Conservation (phyloP, 148 eudicot species). For the Drosera capensis region DNA sequence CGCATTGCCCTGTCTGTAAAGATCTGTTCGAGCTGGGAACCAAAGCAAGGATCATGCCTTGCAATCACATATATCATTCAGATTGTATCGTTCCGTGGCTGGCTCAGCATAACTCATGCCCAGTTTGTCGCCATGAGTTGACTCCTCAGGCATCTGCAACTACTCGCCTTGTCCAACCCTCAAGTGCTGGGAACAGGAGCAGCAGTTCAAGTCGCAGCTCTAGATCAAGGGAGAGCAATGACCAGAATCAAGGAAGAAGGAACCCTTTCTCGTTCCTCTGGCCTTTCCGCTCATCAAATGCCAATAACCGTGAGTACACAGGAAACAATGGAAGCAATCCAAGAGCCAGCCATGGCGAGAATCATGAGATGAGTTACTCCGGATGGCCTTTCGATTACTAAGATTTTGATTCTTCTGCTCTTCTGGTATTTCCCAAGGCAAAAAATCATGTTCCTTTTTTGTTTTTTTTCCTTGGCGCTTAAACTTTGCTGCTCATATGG, state of each 20-base stretch:
- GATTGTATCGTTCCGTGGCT: constrained; percentile 95
- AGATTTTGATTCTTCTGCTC: too few relatives aligned
- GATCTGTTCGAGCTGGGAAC: constrained; percentile 70
- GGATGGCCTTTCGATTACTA: constrained; percentile 63
- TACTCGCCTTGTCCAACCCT: constrained; percentile 15
- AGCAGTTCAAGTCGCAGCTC: constrained; percentile 13
- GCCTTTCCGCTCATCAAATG: constrained; percentile 64
- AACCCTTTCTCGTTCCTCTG: constrained; percentile 58
- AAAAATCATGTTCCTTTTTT: too few relatives aligned
- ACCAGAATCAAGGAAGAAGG: constrained; percentile 40
- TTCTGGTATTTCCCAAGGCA: too few relatives aligned
- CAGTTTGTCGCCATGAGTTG: constrained; percentile 81
- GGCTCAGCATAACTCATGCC: constrained; percentile 87
- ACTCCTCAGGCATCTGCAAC: constrained; percentile 30
- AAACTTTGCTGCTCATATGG: too few relatives aligned
- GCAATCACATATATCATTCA: constrained; percentile 72
- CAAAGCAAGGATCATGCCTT: constrained; percentile 79
- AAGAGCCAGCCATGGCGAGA: constrained; percentile 23
- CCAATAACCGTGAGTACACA: constrained; percentile 17
- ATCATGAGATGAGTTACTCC: constrained; percentile 32
- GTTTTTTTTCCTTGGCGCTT: too few relatives aligned
- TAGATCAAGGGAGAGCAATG: constrained; percentile 20
- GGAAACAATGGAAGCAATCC: constrained; percentile 29
- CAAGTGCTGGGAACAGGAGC: constrained; percentile 11
- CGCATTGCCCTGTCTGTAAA: constrained; percentile 85